Evolutionary conservation across 192 early-diverging fungal species (phyloP), one percentile per base, ranked within the genome.

Genomic region (Funneliformis mosseae): DNA sequence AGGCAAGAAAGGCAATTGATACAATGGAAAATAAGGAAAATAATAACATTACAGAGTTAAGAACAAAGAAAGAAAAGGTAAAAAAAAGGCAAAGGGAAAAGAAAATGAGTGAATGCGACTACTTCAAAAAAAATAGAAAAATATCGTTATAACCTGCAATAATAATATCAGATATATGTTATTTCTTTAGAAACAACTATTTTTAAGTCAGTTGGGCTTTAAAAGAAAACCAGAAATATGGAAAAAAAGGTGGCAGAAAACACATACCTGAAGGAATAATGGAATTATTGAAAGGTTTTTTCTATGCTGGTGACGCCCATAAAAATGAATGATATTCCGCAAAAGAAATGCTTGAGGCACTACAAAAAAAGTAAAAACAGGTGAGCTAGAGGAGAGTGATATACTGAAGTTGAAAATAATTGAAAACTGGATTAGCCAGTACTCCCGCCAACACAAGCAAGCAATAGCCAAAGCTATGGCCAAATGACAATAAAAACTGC

Each of bases 201-300:
- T 63, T 63, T 63, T 10, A 23, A 23, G 16, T 23, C 8, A 9
- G 62, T n/a, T 63, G 62, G 62, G 62, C 62, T 63, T 23, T 7
- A 23, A 63, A 63, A 63, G 62, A 63, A 63, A 63, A 63, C 25
- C 62, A 63, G 25, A 4, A 63, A 63, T 63, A 63, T 63, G 33
- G n/a, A 63, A 63, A 63, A 63, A 63, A 63, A 23, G n/a, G 62
- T 23, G 62, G 62, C 16, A 25, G 27, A 23, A 66, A 66, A 66
- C 27, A 28, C 25, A 66, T 66, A 25, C 8, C 23, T 11, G 27
- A 66, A 66, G 27, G 6, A 28, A 11, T 66, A 66, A 66, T 8
- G 25, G 63, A 66, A 66, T 28, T 66, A 66, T 66, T 66, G 63
- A 66, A 66, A 8, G 8, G 4, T 25, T 66, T 66, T 66, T 66